A percentile compares a stretch with the other conserved stretches of the same genome.
These are phyloP conservation scores for Echites panduratus DNA, from an alignment of 257 asterid species.

Conservation along the genomic window DNA sequence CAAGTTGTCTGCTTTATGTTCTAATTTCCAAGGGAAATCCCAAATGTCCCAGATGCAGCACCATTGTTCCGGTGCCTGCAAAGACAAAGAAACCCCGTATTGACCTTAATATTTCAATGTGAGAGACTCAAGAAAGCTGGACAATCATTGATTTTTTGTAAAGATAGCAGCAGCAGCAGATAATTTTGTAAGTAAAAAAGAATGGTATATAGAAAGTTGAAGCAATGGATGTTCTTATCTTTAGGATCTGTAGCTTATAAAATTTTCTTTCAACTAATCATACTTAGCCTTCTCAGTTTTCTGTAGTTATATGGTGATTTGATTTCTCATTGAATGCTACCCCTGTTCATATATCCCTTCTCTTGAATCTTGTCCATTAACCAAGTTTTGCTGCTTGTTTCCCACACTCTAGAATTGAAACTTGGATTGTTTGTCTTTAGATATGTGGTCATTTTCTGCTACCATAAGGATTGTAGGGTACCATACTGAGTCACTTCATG, in stretches of 20 bases:
- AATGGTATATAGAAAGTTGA: slow-evolving; percentile 33
- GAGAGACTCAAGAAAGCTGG: slow-evolving; percentile 18
- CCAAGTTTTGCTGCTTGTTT: background rate
- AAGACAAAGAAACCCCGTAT: slow-evolving; percentile 60
- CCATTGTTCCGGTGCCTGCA: slow-evolving; percentile 45
- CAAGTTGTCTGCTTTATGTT: slow-evolving; percentile 61
- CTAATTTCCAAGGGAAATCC: slow-evolving; percentile 49
- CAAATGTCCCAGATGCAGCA: slow-evolving; percentile 64
- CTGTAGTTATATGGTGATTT: background rate
- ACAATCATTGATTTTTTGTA: slow-evolving; percentile 28
- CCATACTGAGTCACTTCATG: too few relatives aligned
- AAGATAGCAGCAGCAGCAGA: slow-evolving; percentile 36
- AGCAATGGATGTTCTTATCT: slow-evolving; percentile 12
- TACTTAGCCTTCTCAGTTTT: background rate
- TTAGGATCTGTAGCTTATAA: slow-evolving; percentile 10
- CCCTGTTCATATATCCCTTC: too few relatives aligned
- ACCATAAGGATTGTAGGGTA: background rate
- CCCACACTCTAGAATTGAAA: too few relatives aligned
- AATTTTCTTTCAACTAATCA: background rate
- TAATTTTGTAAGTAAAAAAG: slow-evolving; percentile 20
- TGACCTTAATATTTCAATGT: slow-evolving; percentile 66
- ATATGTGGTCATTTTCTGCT: background rate
- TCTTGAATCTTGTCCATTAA: background rate
- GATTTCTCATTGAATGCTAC: background rate
- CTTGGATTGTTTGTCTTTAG: background rate